phyloP scores from a whole-genome alignment of 768 basidiomycete species.

The Termitomyces sp. region DNA sequence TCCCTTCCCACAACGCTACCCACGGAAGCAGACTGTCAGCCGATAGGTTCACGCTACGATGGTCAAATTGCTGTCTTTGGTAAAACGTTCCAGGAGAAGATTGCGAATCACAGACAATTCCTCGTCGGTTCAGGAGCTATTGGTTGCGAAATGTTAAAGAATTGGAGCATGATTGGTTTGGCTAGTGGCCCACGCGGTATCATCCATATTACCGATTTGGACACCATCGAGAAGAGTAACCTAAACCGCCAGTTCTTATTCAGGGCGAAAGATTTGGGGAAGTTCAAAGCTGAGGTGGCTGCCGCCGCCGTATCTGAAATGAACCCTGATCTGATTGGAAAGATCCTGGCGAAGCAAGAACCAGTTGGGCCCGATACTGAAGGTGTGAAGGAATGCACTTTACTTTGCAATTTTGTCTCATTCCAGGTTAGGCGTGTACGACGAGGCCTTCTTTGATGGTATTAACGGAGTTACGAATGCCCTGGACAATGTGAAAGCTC shows the following conservation, averaged over 20 bases:
- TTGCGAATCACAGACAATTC: conserved; percentile 88
- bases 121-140: conserved; percentile 98
- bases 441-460: conserved; percentile 80
- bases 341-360: conserved; percentile 87
- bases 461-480: conserved; percentile 98
- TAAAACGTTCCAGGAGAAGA: conserved; percentile 86
- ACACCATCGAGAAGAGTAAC: conserved; percentile 99
- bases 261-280: conserved; percentile 91
- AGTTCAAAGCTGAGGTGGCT: conserved; percentile 96
- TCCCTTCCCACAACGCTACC: conserved; percentile 78
- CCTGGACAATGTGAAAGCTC: conserved; percentile 93
- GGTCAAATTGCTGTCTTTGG: conserved; percentile 96
- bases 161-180: conserved; percentile 99
- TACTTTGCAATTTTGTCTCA: neutral
- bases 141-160: conserved; percentile 99
- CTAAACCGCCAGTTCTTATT: conserved; percentile 98
- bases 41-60: conserved; percentile 84
- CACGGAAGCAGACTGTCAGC: conserved; percentile 79
- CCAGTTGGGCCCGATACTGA: conserved; percentile 92
- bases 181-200: conserved; percentile 73
- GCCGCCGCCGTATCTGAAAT: conserved; percentile 89
- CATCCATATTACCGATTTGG: conserved; percentile 94
- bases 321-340: conserved; percentile 87
- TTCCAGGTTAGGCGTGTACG: conserved; percentile 79
- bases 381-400: conserved; percentile 45